phyloP scores from a whole-genome alignment of 2,329 filamentous ascomycete species.

The Colletotrichum lupini region DNA sequence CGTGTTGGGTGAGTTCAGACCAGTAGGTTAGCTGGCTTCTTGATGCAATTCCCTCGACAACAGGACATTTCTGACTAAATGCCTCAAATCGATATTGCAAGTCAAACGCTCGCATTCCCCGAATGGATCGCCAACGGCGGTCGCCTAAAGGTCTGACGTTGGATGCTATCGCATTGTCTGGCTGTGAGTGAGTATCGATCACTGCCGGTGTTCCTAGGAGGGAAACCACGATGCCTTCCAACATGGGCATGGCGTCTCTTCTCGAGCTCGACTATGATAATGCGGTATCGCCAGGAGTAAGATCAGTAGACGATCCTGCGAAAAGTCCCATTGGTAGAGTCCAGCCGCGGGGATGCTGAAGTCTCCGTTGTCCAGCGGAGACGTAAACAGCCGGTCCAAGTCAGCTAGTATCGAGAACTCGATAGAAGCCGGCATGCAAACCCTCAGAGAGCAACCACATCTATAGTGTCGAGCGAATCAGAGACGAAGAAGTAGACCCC shows the following conservation, averaged over 20 bases:
- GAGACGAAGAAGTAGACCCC: background rate
- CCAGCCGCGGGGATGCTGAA: background rate
- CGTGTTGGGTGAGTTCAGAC: background rate
- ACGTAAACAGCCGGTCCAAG: background rate
- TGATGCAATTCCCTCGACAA: background rate
- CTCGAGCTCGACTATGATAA: background rate
- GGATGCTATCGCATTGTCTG: background rate
- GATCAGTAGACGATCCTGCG: background rate
- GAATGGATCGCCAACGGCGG: background rate
- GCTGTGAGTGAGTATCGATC: no score
- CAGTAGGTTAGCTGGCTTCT: background rate
- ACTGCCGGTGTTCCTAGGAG: no score
- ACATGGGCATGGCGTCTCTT: background rate
- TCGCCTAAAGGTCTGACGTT: background rate
- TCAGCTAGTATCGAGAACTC: background rate
- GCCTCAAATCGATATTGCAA: background rate
- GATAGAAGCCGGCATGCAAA: background rate
- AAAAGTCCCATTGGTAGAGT: background rate
- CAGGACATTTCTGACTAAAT: background rate
- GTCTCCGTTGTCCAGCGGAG: background rate
- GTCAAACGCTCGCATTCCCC: background rate
- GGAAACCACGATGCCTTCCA: no score
- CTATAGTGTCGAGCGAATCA: constrained; percentile 11
- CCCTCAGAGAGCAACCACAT: background rate
- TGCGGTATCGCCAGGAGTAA: background rate